A percentile compares a stretch with the other conserved stretches of the same genome.
Conservation (phyloP, 2,329 filamentous ascomycete species). For the Paramyrothecium roridum region DNA sequence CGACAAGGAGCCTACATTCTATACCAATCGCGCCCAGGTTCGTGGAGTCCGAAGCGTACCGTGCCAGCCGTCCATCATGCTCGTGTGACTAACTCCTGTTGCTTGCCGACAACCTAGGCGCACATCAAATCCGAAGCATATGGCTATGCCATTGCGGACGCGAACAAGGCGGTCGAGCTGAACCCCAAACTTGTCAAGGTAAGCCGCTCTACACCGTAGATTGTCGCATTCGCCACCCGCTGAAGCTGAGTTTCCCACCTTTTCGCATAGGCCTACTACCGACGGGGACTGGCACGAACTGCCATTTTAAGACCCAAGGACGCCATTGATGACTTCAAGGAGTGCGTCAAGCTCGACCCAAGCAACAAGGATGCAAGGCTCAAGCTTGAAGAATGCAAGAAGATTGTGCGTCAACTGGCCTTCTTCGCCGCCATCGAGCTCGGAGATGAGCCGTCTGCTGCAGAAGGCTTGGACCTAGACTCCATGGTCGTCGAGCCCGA, state of each 20-base stretch:
- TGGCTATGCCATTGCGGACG: constrained; percentile 88
- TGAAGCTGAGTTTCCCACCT: constrained; percentile 5
- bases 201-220: constrained; percentile 15
- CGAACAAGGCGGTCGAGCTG: constrained; percentile 85
- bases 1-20: constrained; percentile 83
- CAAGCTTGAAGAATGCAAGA: constrained; percentile 90
- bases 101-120: constrained; percentile 51
- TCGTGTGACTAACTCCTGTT: constrained; percentile 43
- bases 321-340: constrained; percentile 87
- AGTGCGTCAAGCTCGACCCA: constrained; percentile 83
- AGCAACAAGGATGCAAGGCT: constrained; percentile 86
- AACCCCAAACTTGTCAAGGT: constrained; percentile 89
- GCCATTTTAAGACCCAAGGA: constrained; percentile 87
- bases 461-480: constrained; percentile 85
- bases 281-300: constrained; percentile 85
- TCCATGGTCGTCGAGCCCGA: constrained; percentile 76
- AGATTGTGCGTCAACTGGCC: constrained; percentile 85
- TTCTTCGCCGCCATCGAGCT: constrained; percentile 96
- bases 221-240: background rate
- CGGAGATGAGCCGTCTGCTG: constrained; percentile 85
- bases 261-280: constrained; percentile 75
- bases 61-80: constrained; percentile 15
- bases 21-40: constrained; percentile 92
- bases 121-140: constrained; percentile 95
- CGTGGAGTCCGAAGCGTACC: constrained; percentile 20